Conservation (phyloP, 139 green algal species). For the Chlamydomonas incerta region DNA sequence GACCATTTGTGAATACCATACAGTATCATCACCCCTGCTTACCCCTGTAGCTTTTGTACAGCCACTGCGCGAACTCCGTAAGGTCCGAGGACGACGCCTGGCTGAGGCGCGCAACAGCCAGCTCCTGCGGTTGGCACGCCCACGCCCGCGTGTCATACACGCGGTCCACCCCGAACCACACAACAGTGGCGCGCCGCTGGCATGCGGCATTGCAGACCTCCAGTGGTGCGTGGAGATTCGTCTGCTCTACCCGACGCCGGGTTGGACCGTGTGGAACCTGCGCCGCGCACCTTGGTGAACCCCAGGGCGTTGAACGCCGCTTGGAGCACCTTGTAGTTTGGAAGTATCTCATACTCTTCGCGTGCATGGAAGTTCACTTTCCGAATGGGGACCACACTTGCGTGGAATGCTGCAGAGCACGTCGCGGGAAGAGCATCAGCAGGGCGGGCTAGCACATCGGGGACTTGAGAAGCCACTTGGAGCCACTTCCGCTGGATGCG, state of each 20-base stretch:
- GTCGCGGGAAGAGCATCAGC: not conserved
- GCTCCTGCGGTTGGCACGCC: conserved; percentile 49
- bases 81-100: conserved; percentile 47
- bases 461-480: not conserved
- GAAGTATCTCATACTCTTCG: conserved; percentile 67
- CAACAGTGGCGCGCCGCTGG: not conserved
- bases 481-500: too few relatives aligned
- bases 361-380: conserved; percentile 72
- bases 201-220: not conserved
- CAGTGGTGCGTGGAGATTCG: not conserved
- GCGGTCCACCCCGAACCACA: too few relatives aligned
- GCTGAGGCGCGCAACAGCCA: conserved; percentile 62
- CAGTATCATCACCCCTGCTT: too few relatives aligned
- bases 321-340: conserved; percentile 78
- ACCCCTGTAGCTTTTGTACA: conserved; percentile 61
- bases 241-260: not conserved
- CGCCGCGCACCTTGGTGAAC: conserved; percentile 54
- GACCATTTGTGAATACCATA: too few relatives aligned
- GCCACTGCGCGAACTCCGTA: conserved; percentile 71
- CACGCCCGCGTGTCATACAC: too few relatives aligned
- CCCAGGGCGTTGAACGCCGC: conserved; percentile 53
- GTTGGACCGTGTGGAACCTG: too few relatives aligned
- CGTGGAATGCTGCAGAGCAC: conserved; percentile 9
- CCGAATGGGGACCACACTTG: not conserved
- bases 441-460: too few relatives aligned